phyloP scores from a whole-genome alignment of 768 basidiomycete genomes.

The Leucosporidium creatinivorum region DNA sequence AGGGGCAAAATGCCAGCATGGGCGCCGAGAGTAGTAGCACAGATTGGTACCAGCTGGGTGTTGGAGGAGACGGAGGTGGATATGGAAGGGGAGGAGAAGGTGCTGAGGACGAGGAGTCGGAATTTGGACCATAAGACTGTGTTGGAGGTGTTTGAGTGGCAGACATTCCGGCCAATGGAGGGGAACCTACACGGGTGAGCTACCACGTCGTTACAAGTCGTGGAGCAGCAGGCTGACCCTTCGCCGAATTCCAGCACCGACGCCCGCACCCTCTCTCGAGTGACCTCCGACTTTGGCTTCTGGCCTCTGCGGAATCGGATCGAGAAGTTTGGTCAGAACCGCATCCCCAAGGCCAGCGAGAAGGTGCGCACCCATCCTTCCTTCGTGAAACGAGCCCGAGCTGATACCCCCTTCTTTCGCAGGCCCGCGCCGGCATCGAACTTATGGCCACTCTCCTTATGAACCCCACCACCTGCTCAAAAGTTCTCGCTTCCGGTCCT shows the following conservation, averaged over 20 bases:
- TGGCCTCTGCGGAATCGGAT: slow-evolving; percentile 26
- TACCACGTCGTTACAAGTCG: no score
- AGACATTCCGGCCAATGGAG: slow-evolving; percentile 5
- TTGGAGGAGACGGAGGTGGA: slow-evolving; percentile 93
- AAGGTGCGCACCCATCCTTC: slow-evolving; percentile 10
- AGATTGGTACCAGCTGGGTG: slow-evolving; percentile 85
- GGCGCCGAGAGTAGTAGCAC: slow-evolving; percentile 75
- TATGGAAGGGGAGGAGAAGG: slow-evolving; percentile 43
- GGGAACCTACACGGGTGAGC: slow-evolving; percentile 12
- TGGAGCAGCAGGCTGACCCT: background rate
- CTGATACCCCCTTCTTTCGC: background rate
- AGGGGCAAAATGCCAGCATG: slow-evolving; percentile 83
- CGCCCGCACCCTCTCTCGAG: slow-evolving; percentile 12
- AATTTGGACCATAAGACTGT: slow-evolving; percentile 92
- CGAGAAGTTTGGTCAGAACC: slow-evolving; percentile 18
- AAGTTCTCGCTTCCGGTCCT: slow-evolving; percentile 25
- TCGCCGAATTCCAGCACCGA: slow-evolving; percentile 14
- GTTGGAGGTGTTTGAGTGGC: slow-evolving; percentile 75
- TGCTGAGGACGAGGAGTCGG: slow-evolving; percentile 68
- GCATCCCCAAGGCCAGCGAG: slow-evolving; percentile 9
- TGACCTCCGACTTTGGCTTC: slow-evolving; percentile 32
- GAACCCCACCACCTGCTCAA: slow-evolving; percentile 7
- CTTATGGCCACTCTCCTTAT: slow-evolving; percentile 26
- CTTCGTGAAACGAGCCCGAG: background rate
- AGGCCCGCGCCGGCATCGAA: slow-evolving; percentile 27